Percentiles rank a stretch among this genome's conserved stretches.
These are phyloP conservation scores for Apostasia shenzhenica DNA, from an alignment of 106 monocot genomes.

Conservation along the genomic window DNA sequence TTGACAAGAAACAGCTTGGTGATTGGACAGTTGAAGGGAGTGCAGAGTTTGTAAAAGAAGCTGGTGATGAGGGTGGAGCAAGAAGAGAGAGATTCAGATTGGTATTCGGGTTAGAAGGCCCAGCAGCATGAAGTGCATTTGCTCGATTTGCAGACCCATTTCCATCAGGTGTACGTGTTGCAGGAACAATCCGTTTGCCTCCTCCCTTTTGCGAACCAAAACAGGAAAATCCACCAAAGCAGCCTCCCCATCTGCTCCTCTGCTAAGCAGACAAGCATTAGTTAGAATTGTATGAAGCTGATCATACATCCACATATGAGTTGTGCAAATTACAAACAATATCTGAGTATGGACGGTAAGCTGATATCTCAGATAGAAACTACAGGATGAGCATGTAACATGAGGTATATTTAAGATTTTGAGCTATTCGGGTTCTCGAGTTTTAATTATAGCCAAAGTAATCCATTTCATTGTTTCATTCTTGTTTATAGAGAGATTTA, in stretches of 20 bases:
- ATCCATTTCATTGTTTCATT: no score
- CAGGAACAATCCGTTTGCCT: constrained; percentile 84
- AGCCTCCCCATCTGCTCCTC: constrained; percentile 73
- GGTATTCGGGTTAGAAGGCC: constrained; percentile 45
- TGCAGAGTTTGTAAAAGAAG: constrained; percentile 91
- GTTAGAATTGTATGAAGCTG: neutral
- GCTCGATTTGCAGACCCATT: constrained; percentile 43
- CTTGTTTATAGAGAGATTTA: no score
- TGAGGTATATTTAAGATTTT: no score
- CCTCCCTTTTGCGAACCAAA: constrained; percentile 82
- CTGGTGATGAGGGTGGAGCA: constrained; percentile 96
- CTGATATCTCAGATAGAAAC: no score
- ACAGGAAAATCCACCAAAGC: constrained; percentile 77
- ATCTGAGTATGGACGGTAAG: no score
- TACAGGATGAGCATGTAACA: no score
- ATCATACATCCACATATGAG: no score
- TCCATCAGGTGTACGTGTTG: constrained; percentile 75
- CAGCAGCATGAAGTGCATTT: constrained; percentile 39
- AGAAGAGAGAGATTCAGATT: constrained; percentile 70
- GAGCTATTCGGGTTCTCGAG: no score
- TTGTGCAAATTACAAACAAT: no score
- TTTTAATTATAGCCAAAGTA: no score
- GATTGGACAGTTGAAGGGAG: constrained; percentile 92
- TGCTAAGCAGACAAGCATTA: constrained; percentile 20
- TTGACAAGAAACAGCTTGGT: constrained; percentile 76